Evolutionary conservation across 176 grass and related monocot genomes (phyloP).

Genomic region (Thalia dealbata): DNA sequence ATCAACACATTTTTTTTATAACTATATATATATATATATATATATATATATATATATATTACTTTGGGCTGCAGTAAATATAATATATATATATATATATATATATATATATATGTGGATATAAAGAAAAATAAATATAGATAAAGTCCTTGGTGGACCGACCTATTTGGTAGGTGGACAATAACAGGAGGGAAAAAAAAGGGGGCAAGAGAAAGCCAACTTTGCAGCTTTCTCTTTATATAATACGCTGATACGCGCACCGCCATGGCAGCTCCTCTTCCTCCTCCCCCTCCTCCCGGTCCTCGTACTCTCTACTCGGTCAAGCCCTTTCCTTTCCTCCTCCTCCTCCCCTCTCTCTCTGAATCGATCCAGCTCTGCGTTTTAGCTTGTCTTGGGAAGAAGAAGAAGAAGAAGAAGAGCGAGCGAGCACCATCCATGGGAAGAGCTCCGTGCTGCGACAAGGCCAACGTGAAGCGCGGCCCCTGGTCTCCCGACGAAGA

Average conservation of each 20-base stretch:
- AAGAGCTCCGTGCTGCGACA: constrained; percentile 86
- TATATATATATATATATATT: too few relatives aligned
- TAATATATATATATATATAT: too few relatives aligned
- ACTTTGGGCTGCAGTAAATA: too few relatives aligned
- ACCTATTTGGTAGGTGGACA: too few relatives aligned
- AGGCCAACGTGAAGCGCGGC: constrained; percentile 67
- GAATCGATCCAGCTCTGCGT: neutral
- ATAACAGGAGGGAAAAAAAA: neutral
- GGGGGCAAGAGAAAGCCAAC: constrained; percentile 6
- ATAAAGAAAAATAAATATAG: too few relatives aligned
- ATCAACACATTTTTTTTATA: too few relatives aligned
- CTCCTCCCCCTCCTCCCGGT: constrained; percentile 19
- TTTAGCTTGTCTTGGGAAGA: neutral
- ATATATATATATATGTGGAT: too few relatives aligned
- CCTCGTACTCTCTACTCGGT: neutral
- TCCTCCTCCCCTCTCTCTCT: neutral
- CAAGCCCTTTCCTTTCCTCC: neutral
- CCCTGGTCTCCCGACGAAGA: constrained; percentile 87
- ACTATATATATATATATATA: too few relatives aligned
- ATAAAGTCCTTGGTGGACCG: too few relatives aligned
- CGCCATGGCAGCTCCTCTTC: constrained; percentile 3
- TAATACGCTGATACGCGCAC: neutral
- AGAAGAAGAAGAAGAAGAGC: neutral
- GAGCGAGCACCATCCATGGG: constrained; percentile 26
- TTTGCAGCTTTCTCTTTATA: neutral